Evolutionary conservation across 805 yeast species (phyloP), one percentile per base, ranked within the genome.

Genomic region (Metschnikowia vanudenii): DNA sequence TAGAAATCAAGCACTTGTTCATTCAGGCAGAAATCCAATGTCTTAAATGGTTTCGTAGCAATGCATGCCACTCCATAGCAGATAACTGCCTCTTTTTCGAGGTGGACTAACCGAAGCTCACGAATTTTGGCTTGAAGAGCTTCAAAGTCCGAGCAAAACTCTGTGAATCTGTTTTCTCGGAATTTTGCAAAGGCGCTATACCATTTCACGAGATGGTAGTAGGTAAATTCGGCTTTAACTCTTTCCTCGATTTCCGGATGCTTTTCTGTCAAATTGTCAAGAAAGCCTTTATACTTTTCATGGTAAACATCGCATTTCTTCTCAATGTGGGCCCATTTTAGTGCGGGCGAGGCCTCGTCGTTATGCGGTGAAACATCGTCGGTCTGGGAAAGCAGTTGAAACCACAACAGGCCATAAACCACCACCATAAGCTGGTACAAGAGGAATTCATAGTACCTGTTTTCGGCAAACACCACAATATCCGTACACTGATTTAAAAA

Each of bases 11-110:
- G 39, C 32, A 64, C 56, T 3, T 61, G 41, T 18, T 50, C 54
- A 19, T 47, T 46, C 17, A 40, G 43, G 20, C 37, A 31, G 19
- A 51, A 46, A 13, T 37, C 33, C 30, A 68, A 52, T 13, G 56
- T 57, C 33, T 57, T 61, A 54, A 65, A 66, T 10, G 73, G 70
- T 45, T 60, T 56, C 11, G 61, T 41, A 7, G 65, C 60, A 2
- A 67, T 51, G 18, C 58, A 48, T 2, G 62, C 59, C 8, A 65
- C 48, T 2, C 58, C 60, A 35, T 61, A 58, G 60, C 65, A 53
- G 3, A 54, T 36, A 14, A 65, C 45, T 5, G 66, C 43, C 38
- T 58, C 59, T 2, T 28, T 48, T 8, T 34, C 28, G 29, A 50
- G 37, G 29, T 14, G 34, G 6, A 50, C 30, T 2, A 13, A 14